A percentile compares a stretch with the other conserved stretches of the same genome.
Evolutionary conservation across 1,284 basidiomycete genomes (phyloP).

Genomic region (Heterobasidion parviporum): DNA sequence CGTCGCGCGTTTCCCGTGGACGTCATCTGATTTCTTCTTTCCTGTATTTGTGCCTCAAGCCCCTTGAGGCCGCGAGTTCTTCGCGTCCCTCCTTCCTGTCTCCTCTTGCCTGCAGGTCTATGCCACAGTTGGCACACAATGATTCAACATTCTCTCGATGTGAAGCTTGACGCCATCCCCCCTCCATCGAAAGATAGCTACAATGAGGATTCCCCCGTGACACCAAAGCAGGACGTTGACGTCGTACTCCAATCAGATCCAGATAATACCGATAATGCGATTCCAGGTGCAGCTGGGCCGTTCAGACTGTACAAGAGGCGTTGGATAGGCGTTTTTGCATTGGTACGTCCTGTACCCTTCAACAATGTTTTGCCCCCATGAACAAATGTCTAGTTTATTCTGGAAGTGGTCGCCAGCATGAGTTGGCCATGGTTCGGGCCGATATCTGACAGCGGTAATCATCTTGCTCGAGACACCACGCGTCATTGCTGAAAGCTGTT

Average conservation of each 20-base stretch:
- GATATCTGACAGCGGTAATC: conserved; percentile 55
- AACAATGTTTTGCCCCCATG: not conserved
- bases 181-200: not conserved
- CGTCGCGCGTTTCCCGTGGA: no score
- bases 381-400: conserved; percentile 34
- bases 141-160: not conserved
- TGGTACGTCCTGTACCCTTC: conserved; percentile 32
- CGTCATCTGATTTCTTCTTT: no score
- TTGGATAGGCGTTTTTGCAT: conserved; percentile 53
- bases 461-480: not conserved
- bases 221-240: not conserved
- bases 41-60: no score
- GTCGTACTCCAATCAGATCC: not conserved
- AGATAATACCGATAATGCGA: not conserved
- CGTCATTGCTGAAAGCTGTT: not conserved
- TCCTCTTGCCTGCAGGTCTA: not conserved
- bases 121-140: not conserved
- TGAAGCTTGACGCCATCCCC: not conserved
- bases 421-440: conserved; percentile 71
- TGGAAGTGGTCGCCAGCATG: conserved; percentile 59
- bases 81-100: not conserved
- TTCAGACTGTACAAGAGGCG: conserved; percentile 63
- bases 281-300: not conserved
- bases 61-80: not conserved
- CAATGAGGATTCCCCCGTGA: no score